Evolutionary conservation across 495 filamentous ascomycete species (phyloP).

Genomic region (Collariella sp.): DNA sequence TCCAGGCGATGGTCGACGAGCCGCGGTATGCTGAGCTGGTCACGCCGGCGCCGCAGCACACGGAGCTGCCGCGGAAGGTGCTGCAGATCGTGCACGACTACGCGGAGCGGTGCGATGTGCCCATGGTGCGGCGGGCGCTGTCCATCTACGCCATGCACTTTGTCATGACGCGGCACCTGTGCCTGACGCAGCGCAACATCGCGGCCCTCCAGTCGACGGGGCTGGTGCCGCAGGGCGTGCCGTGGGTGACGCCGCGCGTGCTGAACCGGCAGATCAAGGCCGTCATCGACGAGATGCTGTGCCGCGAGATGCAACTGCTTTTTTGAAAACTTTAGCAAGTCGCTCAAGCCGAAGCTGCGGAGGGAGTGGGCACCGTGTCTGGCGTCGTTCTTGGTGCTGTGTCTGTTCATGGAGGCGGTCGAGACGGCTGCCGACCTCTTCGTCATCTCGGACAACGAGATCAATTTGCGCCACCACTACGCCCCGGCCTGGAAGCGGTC

Average conservation of each 20-base stretch:
- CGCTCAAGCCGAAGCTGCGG: slow-evolving; percentile 40
- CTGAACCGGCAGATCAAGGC: slow-evolving; percentile 47
- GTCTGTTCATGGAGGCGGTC: slow-evolving; percentile 45
- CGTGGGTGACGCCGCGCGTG: slow-evolving; percentile 40
- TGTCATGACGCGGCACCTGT: slow-evolving; percentile 42
- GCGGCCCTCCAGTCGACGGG: slow-evolving; percentile 26
- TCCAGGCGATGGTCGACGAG: slow-evolving; percentile 36
- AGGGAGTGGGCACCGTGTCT: slow-evolving; percentile 45
- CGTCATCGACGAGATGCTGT: slow-evolving; percentile 41
- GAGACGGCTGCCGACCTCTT: slow-evolving; percentile 43
- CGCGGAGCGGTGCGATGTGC: slow-evolving; percentile 25
- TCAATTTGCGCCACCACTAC: slow-evolving; percentile 27
- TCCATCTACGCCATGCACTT: slow-evolving; percentile 45
- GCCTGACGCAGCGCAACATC: slow-evolving; percentile 35
- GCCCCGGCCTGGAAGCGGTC: slow-evolving; percentile 28
- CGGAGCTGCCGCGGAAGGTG: slow-evolving; percentile 34
- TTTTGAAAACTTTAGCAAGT: slow-evolving; percentile 40
- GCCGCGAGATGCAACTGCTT: slow-evolving; percentile 35
- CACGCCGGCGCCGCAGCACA: slow-evolving; percentile 34
- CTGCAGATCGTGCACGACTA: slow-evolving; percentile 37
- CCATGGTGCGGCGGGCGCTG: slow-evolving; percentile 39
- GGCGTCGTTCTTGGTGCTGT: slow-evolving; percentile 42
- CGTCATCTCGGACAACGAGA: slow-evolving; percentile 41
- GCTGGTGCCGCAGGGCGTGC: slow-evolving; percentile 27
- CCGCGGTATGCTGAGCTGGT: slow-evolving; percentile 36